These are phyloP conservation scores for Anthracocystis panici-leucophaei DNA, from an alignment of 1,284 basidiomycete genomes.

Conservation along the genomic window DNA sequence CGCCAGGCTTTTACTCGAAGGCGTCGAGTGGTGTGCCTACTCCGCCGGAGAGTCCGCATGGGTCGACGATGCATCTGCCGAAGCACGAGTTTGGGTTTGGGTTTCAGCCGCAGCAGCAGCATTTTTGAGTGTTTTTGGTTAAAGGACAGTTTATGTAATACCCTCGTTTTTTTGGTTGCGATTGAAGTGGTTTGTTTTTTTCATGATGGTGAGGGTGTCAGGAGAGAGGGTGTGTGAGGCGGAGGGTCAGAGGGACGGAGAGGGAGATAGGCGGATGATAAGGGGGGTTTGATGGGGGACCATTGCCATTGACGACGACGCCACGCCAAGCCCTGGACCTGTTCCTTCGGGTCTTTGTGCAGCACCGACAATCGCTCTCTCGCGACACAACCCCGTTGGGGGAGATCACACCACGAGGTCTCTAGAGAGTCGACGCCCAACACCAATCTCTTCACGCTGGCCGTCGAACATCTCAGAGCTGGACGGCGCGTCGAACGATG, in stretches of 20 bases:
- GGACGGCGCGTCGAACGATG: no score
- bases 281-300: background rate
- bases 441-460: no score
- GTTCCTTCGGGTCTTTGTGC: no score
- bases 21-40: constrained; percentile 32
- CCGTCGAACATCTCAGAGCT: no score
- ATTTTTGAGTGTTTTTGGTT: background rate
- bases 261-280: background rate
- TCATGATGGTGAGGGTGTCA: background rate
- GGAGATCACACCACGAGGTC: no score
- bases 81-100: constrained; percentile 1
- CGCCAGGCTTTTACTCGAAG: constrained; percentile 31
- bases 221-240: background rate
- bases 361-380: no score
- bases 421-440: no score
- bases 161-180: no score
- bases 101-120: background rate
- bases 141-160: constrained; percentile 6
- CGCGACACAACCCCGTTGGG: no score
- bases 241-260: background rate
- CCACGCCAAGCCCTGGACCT: no score
- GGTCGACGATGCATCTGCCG: constrained; percentile 9
- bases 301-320: no score
- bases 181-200: background rate
- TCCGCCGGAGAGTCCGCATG: constrained; percentile 42